phyloP scores from a whole-genome alignment of 176 grass and related monocot species.

The Puya raimondii region DNA sequence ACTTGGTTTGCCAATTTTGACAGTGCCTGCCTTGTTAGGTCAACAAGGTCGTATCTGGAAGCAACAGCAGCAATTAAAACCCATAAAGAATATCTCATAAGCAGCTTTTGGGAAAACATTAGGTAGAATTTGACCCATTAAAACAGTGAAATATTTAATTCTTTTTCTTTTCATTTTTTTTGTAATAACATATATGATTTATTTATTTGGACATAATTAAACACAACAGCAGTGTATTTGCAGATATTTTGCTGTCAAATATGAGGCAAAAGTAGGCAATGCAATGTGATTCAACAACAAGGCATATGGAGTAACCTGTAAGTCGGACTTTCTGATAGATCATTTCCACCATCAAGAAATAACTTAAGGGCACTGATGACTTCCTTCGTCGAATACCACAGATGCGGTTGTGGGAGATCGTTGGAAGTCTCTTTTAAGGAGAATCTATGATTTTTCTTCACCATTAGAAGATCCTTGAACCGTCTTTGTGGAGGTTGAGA shows the following conservation, averaged over 20 bases:
- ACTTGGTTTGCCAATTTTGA: constrained; percentile 94
- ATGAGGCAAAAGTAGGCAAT: too few relatives aligned
- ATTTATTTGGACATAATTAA: not conserved
- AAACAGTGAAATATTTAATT: not conserved
- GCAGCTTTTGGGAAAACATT: not conserved
- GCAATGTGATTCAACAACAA: not conserved
- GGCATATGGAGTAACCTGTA: constrained; percentile 45
- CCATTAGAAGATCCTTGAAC: constrained; percentile 23
- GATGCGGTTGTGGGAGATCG: constrained; percentile 60
- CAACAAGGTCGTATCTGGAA: constrained; percentile 87
- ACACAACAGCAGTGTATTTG: not conserved
- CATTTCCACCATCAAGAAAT: constrained; percentile 53
- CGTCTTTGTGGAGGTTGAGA: constrained; percentile 31
- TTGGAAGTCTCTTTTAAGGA: constrained; percentile 43
- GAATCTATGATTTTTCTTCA: constrained; percentile 33
- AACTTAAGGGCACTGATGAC: constrained; percentile 60
- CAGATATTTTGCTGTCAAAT: not conserved
- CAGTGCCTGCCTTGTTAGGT: constrained; percentile 71
- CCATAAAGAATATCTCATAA: not conserved
- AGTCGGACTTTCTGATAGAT: constrained; percentile 57
- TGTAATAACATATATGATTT: not conserved
- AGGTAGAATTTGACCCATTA: not conserved
- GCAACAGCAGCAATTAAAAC: constrained; percentile 1
- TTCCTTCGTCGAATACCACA: constrained; percentile 84
- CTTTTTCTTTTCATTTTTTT: not conserved